Base-by-base conservation (phyloP, 257 asterid species). In the Asclepias syriaca region DNA sequence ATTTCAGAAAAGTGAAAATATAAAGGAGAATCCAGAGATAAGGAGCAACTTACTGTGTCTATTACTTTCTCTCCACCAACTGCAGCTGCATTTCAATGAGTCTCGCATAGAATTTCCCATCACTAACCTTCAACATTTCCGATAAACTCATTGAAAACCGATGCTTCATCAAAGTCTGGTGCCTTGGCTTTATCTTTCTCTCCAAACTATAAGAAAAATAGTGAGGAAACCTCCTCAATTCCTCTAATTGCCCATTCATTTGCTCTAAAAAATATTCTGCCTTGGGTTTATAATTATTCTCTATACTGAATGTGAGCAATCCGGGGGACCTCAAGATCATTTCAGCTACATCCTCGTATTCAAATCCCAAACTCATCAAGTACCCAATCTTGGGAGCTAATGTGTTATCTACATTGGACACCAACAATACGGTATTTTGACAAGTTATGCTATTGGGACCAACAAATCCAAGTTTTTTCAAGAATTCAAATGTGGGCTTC, bases 241-340 rank as follows among this genome's bases (percentile, higher is more conserved):
- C 96, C 74, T 74, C 82, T 80, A 94, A 74, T 71, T 85, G 73
- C 73, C 96, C 95, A 34, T 83, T 75, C 97, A 93, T 89, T 27
- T 89, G 96, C 73, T 85, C 68, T 69, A 85, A 15, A 58, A 93
- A 93, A 63, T 87, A 91, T 77, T 80, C 89, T 68, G 82, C 60
- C 74, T 93, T 93, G 0, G 96, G 98, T 84, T 66, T 79, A 48
- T 66, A 93, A 73, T 93, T 93, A 16, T 85, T 88, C 86, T 93
- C 96, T 71, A 93, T 78, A 57, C 98, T 93, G 66, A 83, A 91
- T 27, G 96, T 93, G 85, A 93, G 77, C 84, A 93, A 72, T 45
- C 93, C 96, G 29, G 98, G 98, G 7, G 93, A 93, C 71, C 97
- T 84, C 79, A 91, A 45, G 66, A 93, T 89, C 97, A 93, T 91